phyloP scores from a whole-genome alignment of 257 asterid genomes.

The Penstemon barbatus region DNA sequence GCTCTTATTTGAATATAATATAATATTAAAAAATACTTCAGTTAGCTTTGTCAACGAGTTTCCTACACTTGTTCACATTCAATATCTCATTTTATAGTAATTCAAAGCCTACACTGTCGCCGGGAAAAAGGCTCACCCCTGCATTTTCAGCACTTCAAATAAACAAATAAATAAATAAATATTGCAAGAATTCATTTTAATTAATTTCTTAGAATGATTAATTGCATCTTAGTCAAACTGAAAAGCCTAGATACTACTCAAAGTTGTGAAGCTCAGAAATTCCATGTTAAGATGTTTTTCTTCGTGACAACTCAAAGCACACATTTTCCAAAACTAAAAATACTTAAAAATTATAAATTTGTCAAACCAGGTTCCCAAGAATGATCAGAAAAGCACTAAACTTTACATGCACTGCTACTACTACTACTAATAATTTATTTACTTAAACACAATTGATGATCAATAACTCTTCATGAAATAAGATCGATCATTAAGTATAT shows the following conservation, averaged over 20 bases:
- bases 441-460: conserved; percentile 2
- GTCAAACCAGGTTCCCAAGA: conserved; percentile 32
- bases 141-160: conserved; percentile 43
- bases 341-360: conserved; percentile 13
- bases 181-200: neutral
- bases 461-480: neutral
- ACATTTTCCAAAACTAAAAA: conserved; percentile 19
- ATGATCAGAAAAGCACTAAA: conserved; percentile 8
- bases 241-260: conserved; percentile 23
- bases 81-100: conserved; percentile 27
- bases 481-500: neutral
- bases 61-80: conserved; percentile 44
- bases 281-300: conserved; percentile 28
- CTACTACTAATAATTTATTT: conserved; percentile 3
- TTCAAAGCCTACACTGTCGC: conserved; percentile 50
- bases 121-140: conserved; percentile 46
- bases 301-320: conserved; percentile 41
- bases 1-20: conserved; percentile 15
- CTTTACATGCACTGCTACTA: conserved; percentile 21
- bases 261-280: conserved; percentile 1
- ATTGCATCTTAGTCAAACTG: neutral
- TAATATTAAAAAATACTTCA: conserved; percentile 14
- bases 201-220: too few relatives aligned
- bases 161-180: too few relatives aligned
- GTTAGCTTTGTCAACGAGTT: conserved; percentile 34